Evolutionary conservation across 2,329 filamentous ascomycete genomes (phyloP), one percentile per base, ranked within the genome.

Genomic region (Elsinoe necatrix): DNA sequence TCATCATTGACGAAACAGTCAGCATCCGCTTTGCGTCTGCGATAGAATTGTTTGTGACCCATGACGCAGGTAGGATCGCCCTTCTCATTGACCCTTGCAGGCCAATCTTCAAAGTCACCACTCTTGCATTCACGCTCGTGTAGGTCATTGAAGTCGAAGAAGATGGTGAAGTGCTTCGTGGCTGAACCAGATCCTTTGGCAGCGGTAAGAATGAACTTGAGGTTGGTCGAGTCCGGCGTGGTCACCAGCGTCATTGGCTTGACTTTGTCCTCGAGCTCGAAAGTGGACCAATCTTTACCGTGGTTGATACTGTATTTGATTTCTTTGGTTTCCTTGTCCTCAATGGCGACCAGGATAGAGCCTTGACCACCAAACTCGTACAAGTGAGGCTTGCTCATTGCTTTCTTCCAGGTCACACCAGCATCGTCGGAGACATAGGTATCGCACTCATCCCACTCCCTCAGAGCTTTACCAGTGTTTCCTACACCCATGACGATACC

Each of bases 311-410:
- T 97, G 71, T 92, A 98, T 60, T 82, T 78, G 57, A 85, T 75
- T 57, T 84, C 73, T 35, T 82, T 73, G 0, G 85, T 88, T 48
- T 76, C 74, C 50, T 78, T 75, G 64, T 95, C 88, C 60, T 81
- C 79, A 35, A 97, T 77, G 3, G 93, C 93, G 27, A 97, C 79
- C 27, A 98, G 75, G 18, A 98, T 81, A 14, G 90, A 90, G 1
- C 93, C 93, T 62, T 95, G 86, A 64, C 96, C 92, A 55, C 93
- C 93, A 69, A 97, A 95, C 67, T 96, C 91, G 71, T 95, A 98
- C 69, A 95, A 93, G 73, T 97, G 90, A 11, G 91, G 87, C 18
- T 89, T 88, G 14, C 90, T 77, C 4, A 88, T 78, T 0, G 84
- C 80, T 66, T 84, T 76, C 35, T 77, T 81, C 93, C 95, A 98